Evolutionary conservation across 257 asterid species (phyloP).

Genomic region (Plectranthus barbatus): DNA sequence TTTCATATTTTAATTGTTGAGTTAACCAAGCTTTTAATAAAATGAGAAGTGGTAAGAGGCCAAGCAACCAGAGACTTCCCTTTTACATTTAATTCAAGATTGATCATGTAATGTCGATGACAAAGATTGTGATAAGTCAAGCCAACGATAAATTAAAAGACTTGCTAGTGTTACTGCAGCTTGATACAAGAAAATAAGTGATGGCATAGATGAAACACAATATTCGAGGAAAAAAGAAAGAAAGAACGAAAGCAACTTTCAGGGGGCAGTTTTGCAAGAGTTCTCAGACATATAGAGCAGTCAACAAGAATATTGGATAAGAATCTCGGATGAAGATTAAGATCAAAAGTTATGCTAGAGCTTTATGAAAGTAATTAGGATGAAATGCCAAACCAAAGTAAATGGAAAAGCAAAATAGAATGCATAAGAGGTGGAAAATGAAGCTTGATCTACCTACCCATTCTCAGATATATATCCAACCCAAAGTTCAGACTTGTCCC

Average conservation of each 20-base stretch:
- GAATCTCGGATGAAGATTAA: background rate
- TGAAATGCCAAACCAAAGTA: background rate
- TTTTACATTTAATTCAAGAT: background rate
- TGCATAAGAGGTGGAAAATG: background rate
- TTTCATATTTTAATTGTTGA: background rate
- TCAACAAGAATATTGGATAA: background rate
- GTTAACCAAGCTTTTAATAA: background rate
- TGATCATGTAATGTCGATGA: background rate
- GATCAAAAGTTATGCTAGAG: background rate
- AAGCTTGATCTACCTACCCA: slow-evolving; percentile 44
- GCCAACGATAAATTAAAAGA: background rate
- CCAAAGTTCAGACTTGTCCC: slow-evolving; percentile 99
- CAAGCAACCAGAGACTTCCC: background rate
- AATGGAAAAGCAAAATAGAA: slow-evolving; percentile 2
- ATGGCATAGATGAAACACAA: background rate
- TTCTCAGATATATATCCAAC: slow-evolving; percentile 79
- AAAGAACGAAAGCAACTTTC: background rate
- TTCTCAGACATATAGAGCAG: background rate
- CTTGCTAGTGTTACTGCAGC: background rate
- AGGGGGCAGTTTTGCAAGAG: no score
- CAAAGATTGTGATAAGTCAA: background rate
- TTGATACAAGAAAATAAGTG: background rate
- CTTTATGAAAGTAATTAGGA: background rate
- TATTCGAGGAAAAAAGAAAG: background rate
- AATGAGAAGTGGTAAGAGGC: no score